Evolutionary conservation across 2,329 filamentous ascomycete genomes (phyloP), one percentile per base, ranked within the genome.

Genomic region (Fusarium caatingaense): DNA sequence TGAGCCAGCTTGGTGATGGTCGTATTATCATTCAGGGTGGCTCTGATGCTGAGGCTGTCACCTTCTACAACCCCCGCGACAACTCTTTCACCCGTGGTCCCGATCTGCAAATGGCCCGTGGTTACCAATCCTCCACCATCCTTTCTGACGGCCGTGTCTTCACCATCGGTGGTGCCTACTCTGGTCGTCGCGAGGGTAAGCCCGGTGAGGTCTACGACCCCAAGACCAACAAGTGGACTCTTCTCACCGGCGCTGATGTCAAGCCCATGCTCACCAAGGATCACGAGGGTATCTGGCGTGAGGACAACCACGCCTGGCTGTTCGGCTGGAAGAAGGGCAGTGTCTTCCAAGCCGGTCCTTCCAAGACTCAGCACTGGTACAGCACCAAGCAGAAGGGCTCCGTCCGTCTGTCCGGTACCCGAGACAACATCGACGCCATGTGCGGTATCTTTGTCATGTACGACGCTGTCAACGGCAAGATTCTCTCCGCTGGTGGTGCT

Each of bases 331-430:
- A 87, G 74, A 81, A 86, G 64, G 77, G 78, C 9, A 81, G 76
- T 18, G 81, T 87, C 8, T 87, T 88, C 73, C 86, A 88, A 69
- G 87, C 85, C 4, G 87, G 87, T 0, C 87, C 86, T 2, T 84
- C 82, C 57, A 83, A 78, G 49, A 77, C 79, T 2, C 87, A 88
- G 83, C 84, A 89, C 72, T 90, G 88, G 88, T 89, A 84, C 69
- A 78, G 79, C 32, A 85, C 83, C 1, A 71, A 71, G 2, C 83
- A 82, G 8, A 76, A 74, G 32, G 87, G 87, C 3, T 54, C 53
- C 1, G 54, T 71, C 3, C 42, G 49, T 20, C 41, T 58, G 20
- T 56, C 68, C 7, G 68, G 64, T 8, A 62, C 25, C 3, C 49
- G 86, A 16, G 78, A 78, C 18, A 76, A 77, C 4, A 82, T 82